Evolutionary conservation across 768 basidiomycete genomes (phyloP).

Genomic region (Galerina marginata): DNA sequence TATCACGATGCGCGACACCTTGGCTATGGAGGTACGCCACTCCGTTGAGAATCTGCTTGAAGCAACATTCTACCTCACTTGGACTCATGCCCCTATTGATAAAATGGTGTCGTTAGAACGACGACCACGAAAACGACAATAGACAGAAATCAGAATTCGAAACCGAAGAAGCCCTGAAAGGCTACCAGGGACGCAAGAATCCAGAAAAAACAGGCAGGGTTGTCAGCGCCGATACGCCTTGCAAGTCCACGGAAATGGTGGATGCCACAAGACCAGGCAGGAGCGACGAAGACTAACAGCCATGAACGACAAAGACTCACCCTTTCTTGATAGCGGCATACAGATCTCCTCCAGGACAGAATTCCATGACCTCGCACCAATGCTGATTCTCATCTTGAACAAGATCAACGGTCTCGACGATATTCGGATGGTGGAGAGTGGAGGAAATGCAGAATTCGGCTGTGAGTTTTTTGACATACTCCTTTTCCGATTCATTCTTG

Average conservation of each 20-base stretch:
- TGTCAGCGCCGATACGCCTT: no score
- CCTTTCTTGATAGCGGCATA: slow-evolving; percentile 99
- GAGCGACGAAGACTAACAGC: slow-evolving; percentile 4
- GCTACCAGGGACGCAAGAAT: background rate
- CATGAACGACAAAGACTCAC: slow-evolving; percentile 33
- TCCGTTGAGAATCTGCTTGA: slow-evolving; percentile 93
- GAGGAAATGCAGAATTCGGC: slow-evolving; percentile 99
- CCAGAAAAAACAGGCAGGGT: no score
- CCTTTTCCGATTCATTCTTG: slow-evolving; percentile 98
- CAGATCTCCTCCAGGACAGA: slow-evolving; percentile 96
- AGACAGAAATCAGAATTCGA: background rate
- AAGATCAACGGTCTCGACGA: slow-evolving; percentile 98
- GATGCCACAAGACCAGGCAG: background rate
- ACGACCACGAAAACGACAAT: background rate
- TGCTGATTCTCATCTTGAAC: slow-evolving; percentile 97
- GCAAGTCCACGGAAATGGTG: no score
- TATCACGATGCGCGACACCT: slow-evolving; percentile 96
- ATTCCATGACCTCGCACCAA: slow-evolving; percentile 99
- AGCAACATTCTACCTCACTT: slow-evolving; percentile 95
- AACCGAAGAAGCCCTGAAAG: background rate
- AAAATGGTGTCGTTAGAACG: background rate
- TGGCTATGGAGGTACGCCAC: slow-evolving; percentile 93
- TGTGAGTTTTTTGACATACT: slow-evolving; percentile 99
- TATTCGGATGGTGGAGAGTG: slow-evolving; percentile 90
- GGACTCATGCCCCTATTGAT: slow-evolving; percentile 71